Conservation (phyloP, 2,329 filamentous ascomycete genomes). For the Thyridium curvatum region DNA sequence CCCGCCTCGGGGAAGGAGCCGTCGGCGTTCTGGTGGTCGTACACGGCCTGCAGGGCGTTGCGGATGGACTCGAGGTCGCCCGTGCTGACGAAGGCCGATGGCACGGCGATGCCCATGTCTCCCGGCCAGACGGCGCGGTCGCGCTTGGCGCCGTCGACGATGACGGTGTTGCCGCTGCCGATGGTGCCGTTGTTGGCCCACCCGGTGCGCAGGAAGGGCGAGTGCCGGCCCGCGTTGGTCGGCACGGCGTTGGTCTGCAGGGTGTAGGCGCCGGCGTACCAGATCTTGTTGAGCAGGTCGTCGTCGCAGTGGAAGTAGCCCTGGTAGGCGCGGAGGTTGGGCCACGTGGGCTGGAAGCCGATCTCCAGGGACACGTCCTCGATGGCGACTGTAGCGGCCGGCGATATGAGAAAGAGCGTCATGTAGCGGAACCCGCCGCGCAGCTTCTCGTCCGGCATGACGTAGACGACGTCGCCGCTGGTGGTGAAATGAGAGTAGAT, state of each 20-base stretch:
- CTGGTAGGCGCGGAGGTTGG: constrained; percentile 42
- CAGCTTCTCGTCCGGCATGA: constrained; percentile 34
- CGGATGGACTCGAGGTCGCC: constrained; percentile 40
- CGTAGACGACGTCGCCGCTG: constrained; percentile 24
- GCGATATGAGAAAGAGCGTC: constrained; percentile 30
- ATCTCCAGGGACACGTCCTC: constrained; percentile 22
- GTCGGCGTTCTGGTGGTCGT: constrained; percentile 28
- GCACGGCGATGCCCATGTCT: constrained; percentile 48
- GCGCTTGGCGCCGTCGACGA: constrained; percentile 47
- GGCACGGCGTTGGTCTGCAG: constrained; percentile 28
- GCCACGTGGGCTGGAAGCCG: constrained; percentile 32
- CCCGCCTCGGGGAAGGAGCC: constrained; percentile 45
- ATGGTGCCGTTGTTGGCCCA: constrained; percentile 26
- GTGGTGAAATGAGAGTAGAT: constrained; percentile 33
- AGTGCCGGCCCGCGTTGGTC: constrained; percentile 19
- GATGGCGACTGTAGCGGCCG: constrained; percentile 20
- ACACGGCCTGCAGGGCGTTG: constrained; percentile 36
- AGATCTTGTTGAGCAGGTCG: constrained; percentile 44
- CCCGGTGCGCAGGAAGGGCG: constrained; percentile 31
- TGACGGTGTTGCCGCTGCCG: constrained; percentile 21
- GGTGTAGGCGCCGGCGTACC: constrained; percentile 44
- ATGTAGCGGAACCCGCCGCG: constrained; percentile 49
- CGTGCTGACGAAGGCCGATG: constrained; percentile 41
- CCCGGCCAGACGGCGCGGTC: constrained; percentile 52
- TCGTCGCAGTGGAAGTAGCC: constrained; percentile 47